Conservation (phyloP, 1,284 basidiomycete species). For the Pisolithus thermaeus region DNA sequence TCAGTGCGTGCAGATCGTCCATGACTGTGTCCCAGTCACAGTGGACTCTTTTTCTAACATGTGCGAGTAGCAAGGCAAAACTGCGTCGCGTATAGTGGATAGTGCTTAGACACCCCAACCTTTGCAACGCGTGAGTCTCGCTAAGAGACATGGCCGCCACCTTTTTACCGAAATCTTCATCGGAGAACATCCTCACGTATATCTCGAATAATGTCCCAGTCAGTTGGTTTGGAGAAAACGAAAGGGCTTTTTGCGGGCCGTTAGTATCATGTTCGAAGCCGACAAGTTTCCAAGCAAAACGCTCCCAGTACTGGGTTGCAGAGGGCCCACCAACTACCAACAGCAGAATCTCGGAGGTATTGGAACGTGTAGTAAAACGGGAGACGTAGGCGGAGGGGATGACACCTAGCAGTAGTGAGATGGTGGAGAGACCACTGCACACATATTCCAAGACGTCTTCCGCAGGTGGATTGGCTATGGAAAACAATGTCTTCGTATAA, state of each 20-base stretch:
- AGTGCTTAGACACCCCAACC: not conserved
- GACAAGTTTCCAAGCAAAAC: constrained; percentile 38
- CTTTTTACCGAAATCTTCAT: constrained; percentile 15
- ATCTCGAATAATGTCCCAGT: constrained; percentile 38
- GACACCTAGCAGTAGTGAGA: constrained; percentile 39
- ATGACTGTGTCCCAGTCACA: constrained; percentile 33
- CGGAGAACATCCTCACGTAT: constrained; percentile 43
- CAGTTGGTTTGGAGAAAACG: constrained; percentile 28
- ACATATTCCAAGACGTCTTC: constrained; percentile 32
- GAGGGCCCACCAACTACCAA: not conserved
- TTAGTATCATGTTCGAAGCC: constrained; percentile 5
- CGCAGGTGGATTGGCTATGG: constrained; percentile 19
- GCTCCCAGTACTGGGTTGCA: constrained; percentile 34
- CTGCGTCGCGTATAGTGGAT: constrained; percentile 40
- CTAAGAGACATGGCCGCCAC: constrained; percentile 6
- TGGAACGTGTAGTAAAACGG: constrained; percentile 37
- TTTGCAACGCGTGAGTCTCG: not conserved
- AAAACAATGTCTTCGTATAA: constrained; percentile 39
- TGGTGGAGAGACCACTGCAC: constrained; percentile 33
- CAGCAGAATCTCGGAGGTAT: constrained; percentile 35
- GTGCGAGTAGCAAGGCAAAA: constrained; percentile 37
- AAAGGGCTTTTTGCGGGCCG: constrained; percentile 11
- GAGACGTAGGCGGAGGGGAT: constrained; percentile 37
- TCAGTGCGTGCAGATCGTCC: constrained; percentile 21
- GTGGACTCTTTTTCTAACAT: constrained; percentile 31